These are phyloP conservation scores for Tetrahymena borealis DNA, from an alignment of 73 alveolate species.

Conservation along the genomic window DNA sequence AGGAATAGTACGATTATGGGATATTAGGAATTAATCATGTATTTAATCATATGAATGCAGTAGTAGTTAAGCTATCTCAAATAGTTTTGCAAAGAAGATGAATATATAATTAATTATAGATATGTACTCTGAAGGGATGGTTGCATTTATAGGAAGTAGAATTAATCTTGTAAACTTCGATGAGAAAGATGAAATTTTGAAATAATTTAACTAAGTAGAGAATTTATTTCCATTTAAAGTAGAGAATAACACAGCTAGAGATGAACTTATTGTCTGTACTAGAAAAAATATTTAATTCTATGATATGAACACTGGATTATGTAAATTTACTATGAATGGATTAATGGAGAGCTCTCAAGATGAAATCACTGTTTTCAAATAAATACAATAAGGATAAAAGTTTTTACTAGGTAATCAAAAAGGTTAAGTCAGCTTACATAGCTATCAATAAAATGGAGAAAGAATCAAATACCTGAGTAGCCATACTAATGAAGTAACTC, in stretches of 20 bases:
- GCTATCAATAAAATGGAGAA: neutral
- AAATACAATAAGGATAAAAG: neutral
- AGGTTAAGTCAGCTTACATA: neutral
- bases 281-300: neutral
- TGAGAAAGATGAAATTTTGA: neutral
- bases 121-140: neutral
- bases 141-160: neutral
- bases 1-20: slow-evolving; percentile 41
- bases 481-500: neutral
- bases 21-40: slow-evolving; percentile 29
- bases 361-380: neutral
- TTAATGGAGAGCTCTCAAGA: neutral
- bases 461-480: neutral
- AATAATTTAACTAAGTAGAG: neutral
- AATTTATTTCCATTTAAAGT: neutral
- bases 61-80: neutral
- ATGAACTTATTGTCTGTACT: neutral
- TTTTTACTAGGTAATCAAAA: neutral
- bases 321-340: neutral
- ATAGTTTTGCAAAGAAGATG: slow-evolving; percentile 21
- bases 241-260: neutral
- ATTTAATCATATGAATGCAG: slow-evolving; percentile 3
- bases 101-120: slow-evolving; percentile 11
- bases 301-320: neutral
- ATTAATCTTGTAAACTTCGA: neutral